phyloP scores from a whole-genome alignment of 192 early-diverging fungal species.

The Coemansia sp. region DNA sequence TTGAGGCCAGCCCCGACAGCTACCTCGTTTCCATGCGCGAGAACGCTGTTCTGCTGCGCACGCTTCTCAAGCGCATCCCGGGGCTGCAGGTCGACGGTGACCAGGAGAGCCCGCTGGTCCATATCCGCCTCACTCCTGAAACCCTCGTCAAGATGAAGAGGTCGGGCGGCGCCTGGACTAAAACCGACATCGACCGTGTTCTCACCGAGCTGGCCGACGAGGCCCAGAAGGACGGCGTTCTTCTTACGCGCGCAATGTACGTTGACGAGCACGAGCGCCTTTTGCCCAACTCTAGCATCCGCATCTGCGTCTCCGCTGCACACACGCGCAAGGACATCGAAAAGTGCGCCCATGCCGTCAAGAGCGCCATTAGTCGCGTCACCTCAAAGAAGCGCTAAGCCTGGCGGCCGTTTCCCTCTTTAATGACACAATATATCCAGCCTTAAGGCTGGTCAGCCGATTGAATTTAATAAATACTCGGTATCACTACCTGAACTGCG shows the following conservation, averaged over 20 bases:
- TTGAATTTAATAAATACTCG: too few relatives aligned
- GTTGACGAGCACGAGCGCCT: constrained; percentile 74
- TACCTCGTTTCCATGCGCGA: constrained; percentile 56
- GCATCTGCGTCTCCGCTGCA: constrained; percentile 70
- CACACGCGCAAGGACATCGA: constrained; percentile 82
- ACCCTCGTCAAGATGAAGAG: constrained; percentile 66
- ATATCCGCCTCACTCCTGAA: constrained; percentile 61
- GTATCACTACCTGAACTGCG: neutral
- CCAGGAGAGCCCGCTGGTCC: constrained; percentile 66
- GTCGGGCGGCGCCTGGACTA: constrained; percentile 51
- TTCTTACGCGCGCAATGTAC: constrained; percentile 87
- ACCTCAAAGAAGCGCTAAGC: constrained; percentile 48
- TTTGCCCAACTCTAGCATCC: constrained; percentile 75
- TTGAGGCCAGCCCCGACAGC: constrained; percentile 25
- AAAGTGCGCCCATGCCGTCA: constrained; percentile 73
- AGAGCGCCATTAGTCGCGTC: constrained; percentile 59
- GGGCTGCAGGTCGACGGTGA: constrained; percentile 53
- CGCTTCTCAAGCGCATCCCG: constrained; percentile 51
- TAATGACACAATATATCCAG: too few relatives aligned
- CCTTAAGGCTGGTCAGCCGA: too few relatives aligned
- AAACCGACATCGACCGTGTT: constrained; percentile 50
- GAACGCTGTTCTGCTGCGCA: constrained; percentile 62
- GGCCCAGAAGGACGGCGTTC: constrained; percentile 72
- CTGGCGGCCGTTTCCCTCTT: neutral
- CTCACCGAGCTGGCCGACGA: constrained; percentile 82